Base-by-base conservation (phyloP, 306 rosid species). In the Amphicarpaea edgeworthii region DNA sequence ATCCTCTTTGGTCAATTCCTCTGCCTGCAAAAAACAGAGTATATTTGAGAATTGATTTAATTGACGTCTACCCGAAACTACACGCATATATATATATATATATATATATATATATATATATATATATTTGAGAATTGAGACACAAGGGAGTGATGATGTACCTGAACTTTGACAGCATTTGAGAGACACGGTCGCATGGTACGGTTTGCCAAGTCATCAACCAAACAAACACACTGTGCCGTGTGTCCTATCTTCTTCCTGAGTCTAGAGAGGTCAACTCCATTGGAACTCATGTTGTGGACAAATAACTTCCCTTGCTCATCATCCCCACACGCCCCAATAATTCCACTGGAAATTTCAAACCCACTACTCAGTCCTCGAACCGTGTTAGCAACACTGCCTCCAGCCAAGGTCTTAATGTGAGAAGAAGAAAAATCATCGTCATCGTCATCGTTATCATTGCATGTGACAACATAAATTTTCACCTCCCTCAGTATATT, bases 221-320 rank as follows among this genome's bases (percentile, higher is more conserved):
- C 96, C 87, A 93, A 80, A 92, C 98, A 93, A 85, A 93, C 95
- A 81, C 98, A 93, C 98, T 93, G 96, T 61, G 90, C 96, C 17
- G 98, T 90, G 63, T 80, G 82, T 21, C 96, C 98, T 67, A 74
- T 77, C 81, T 85, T 90, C 81, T 86, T 82, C 82, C 95, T 81
- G 77, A 93, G 76, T 62, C 88, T 90, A 6, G 96, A 86, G 82
- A 93, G 88, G 72, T 81, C 68, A 68, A 93, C 95, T 50, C 91
- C 86, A 77, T 85, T 71, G 65, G 72, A 86, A 78, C 70, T 85
- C 96, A 93, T 93, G 81, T 89, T 89, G 55, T 38, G 79, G 38
- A 86, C 84, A 83, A 93, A 93, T 23, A 89, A 42, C 26, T 66
- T 67, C 1, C 95, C 94, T 70, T 93, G 91, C 40, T 89, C 90